Conservation (phyloP, 2,329 filamentous ascomycete genomes). For the Beauveria rudraprayagi region DNA sequence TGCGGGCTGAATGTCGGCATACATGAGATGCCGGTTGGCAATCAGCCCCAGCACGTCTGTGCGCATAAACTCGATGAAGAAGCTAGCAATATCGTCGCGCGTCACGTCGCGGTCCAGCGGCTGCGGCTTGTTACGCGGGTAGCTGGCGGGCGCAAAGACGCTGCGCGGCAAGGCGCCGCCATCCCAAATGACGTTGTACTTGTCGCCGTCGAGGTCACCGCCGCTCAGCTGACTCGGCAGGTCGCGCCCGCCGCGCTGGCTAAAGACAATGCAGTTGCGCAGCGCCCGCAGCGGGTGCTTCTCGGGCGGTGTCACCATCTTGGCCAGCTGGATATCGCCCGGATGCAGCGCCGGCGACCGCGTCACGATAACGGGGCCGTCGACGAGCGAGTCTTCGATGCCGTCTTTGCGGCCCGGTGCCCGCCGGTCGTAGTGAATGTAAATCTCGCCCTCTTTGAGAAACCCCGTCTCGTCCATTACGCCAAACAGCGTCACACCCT, state of each 20-base stretch:
- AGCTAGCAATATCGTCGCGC: constrained; percentile 62
- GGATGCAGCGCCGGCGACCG: constrained; percentile 76
- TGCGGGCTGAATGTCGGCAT: constrained; percentile 47
- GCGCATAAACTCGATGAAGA: constrained; percentile 73
- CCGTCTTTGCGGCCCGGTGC: constrained; percentile 17
- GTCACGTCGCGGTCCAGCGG: constrained; percentile 55
- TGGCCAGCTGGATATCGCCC: constrained; percentile 65
- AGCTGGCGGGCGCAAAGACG: constrained; percentile 57
- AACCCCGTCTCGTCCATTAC: constrained; percentile 74
- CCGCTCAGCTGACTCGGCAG: constrained; percentile 72
- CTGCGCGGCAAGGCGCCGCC: constrained; percentile 32
- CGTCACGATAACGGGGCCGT: constrained; percentile 54
- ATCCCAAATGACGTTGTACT: constrained; percentile 76
- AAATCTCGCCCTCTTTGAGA: constrained; percentile 60
- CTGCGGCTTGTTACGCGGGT: constrained; percentile 48
- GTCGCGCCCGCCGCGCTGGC: constrained; percentile 60
- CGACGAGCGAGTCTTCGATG: constrained; percentile 22
- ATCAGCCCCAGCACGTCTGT: constrained; percentile 59
- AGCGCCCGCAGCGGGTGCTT: constrained; percentile 54
- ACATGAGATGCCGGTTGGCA: constrained; percentile 53
- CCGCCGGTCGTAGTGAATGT: constrained; percentile 46
- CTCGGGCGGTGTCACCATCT: constrained; percentile 51
- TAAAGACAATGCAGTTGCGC: constrained; percentile 73
- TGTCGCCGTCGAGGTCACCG: constrained; percentile 76
- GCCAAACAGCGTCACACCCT: constrained; percentile 71